A percentile compares a stretch with the other conserved stretches of the same genome.
Evolutionary conservation across 257 asterid genomes (phyloP).

Genomic region (Datura wrightii): DNA sequence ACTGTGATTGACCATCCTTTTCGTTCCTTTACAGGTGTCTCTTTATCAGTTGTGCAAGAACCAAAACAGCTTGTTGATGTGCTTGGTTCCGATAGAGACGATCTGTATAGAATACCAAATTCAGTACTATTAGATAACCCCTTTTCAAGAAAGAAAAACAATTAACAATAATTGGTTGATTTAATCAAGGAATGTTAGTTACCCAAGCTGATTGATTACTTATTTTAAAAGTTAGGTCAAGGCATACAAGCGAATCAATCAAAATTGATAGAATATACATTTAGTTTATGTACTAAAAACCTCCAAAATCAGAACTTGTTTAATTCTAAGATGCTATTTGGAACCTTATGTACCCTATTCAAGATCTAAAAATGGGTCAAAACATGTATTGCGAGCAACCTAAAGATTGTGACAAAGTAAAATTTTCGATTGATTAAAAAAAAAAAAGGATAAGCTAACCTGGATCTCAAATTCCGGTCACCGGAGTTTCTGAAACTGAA

Average conservation of each 20-base stretch:
- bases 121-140: constrained; percentile 30
- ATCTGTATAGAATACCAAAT: constrained; percentile 54
- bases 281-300: background rate
- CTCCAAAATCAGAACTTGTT: background rate
- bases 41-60: constrained; percentile 44
- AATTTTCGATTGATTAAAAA: no score
- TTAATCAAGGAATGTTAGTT: background rate
- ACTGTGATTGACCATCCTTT: constrained; percentile 98
- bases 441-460: constrained; percentile 49
- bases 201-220: background rate
- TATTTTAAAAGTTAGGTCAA: background rate
- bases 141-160: background rate
- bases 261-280: background rate
- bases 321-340: background rate
- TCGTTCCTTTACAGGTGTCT: constrained; percentile 57
- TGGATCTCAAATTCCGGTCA: constrained; percentile 78
- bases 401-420: background rate
- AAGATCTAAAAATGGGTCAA: background rate
- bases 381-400: background rate
- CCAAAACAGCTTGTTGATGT: constrained; percentile 70
- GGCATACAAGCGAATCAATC: background rate
- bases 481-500: constrained; percentile 72
- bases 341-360: background rate
- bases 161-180: background rate
- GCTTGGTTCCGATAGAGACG: constrained; percentile 73